A percentile compares a stretch with the other conserved stretches of the same genome.
phyloP scores from a whole-genome alignment of 176 grass and related monocot species.

The Paspalum vaginatum region DNA sequence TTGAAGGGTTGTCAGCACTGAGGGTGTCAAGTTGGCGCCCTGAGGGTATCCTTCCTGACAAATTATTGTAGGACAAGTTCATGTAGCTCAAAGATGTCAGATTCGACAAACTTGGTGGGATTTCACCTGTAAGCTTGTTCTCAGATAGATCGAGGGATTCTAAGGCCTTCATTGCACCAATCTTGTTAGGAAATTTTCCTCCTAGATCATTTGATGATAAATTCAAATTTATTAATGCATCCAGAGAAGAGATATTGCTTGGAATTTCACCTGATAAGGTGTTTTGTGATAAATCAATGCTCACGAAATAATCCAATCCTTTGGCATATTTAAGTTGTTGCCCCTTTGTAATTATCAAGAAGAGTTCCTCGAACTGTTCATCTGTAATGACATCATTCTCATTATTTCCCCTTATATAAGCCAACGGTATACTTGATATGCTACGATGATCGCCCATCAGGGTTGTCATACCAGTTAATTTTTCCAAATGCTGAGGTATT shows the following conservation, averaged over 20 bases:
- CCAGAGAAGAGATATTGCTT: constrained; percentile 18
- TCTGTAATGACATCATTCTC: fast-evolving
- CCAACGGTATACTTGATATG: fast-evolving
- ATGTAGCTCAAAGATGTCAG: neutral
- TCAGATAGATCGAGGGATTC: neutral
- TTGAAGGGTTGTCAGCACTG: constrained; percentile 21
- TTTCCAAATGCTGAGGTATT: constrained; percentile 12
- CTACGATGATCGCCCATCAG: neutral
- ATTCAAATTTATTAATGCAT: constrained; percentile 22
- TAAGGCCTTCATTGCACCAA: constrained; percentile 4
- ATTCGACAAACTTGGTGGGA: neutral
- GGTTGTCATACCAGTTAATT: constrained; percentile 16
- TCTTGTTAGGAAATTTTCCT: constrained; percentile 15
- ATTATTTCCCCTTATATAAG: neutral
- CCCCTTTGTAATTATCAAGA: constrained; percentile 26
- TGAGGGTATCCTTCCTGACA: constrained; percentile 37
- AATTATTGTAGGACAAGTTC: constrained; percentile 36
- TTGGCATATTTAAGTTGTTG: neutral
- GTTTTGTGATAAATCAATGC: constrained; percentile 41
- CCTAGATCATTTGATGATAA: constrained; percentile 30
- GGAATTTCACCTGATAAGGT: constrained; percentile 33
- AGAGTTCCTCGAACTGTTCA: neutral
- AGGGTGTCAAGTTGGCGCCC: constrained; percentile 42
- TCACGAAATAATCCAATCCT: neutral
- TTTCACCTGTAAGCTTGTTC: neutral